Evolutionary conservation across 768 basidiomycete species (phyloP).

Genomic region (Kwoniella newhampshirensis): DNA sequence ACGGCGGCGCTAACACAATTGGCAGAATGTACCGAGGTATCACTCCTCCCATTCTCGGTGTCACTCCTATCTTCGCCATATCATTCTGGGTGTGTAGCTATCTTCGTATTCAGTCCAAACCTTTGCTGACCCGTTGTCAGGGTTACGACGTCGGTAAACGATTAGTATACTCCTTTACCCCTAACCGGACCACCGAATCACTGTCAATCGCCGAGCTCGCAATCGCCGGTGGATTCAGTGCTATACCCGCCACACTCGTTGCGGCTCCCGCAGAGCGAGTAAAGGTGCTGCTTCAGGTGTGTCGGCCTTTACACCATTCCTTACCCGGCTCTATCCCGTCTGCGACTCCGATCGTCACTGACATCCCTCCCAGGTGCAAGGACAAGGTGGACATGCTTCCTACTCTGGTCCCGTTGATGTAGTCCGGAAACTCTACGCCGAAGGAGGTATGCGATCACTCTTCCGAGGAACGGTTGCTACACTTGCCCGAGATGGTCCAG

Average conservation of each 20-base stretch:
- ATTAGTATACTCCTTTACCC: constrained; percentile 74
- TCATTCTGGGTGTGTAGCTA: constrained; percentile 84
- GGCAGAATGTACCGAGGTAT: constrained; percentile 59
- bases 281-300: constrained; percentile 88
- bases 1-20: not conserved
- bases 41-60: constrained; percentile 86
- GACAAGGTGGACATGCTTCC: constrained; percentile 64
- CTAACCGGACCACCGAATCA: constrained; percentile 65
- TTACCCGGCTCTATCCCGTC: constrained; percentile 7
- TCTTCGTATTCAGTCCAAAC: too few relatives aligned
- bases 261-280: constrained; percentile 97
- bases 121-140: constrained; percentile 56
- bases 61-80: constrained; percentile 96
- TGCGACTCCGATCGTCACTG: constrained; percentile 9
- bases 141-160: constrained; percentile 92
- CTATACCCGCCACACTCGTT: constrained; percentile 83
- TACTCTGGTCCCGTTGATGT: constrained; percentile 94
- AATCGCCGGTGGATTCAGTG: constrained; percentile 88
- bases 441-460: constrained; percentile 87
- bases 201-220: constrained; percentile 80
- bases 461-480: constrained; percentile 94
- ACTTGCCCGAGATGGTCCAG: constrained; percentile 89
- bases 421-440: constrained; percentile 81
- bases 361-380: constrained; percentile 65
- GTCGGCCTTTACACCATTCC: constrained; percentile 21